Evolutionary conservation across 257 asterid species (phyloP).

Genomic region (Eustoma russellianum): DNA sequence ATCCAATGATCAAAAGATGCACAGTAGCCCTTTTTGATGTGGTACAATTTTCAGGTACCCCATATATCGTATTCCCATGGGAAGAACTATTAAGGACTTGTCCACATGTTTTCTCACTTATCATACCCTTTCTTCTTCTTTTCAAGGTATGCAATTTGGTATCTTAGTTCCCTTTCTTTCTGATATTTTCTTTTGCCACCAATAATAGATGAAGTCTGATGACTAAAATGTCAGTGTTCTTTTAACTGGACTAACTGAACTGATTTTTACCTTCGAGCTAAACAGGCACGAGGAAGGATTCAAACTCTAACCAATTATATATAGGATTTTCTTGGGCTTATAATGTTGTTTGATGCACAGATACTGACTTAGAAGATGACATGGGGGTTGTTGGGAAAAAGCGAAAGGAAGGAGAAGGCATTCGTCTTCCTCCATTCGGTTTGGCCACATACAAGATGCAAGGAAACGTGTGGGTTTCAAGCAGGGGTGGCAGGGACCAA

Average conservation of each 20-base stretch:
- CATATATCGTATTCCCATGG: constrained; percentile 67
- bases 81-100: constrained; percentile 45
- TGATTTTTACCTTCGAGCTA: not conserved
- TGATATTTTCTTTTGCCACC: not conserved
- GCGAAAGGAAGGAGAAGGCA: constrained; percentile 9
- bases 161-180: too few relatives aligned
- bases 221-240: not conserved
- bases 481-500: constrained; percentile 23
- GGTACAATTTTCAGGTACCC: constrained; percentile 48
- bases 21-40: too few relatives aligned
- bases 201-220: not conserved
- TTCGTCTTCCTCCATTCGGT: constrained; percentile 69
- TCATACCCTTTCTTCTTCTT: constrained; percentile 74
- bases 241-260: too few relatives aligned
- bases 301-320: not conserved
- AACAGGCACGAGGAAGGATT: not conserved
- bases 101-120: constrained; percentile 70
- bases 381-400: not conserved
- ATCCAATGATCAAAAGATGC: not conserved
- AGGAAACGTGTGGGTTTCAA: constrained; percentile 54
- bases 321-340: not conserved
- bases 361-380: constrained; percentile 2
- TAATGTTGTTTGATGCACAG: not conserved
- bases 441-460: constrained; percentile 63
- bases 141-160: constrained; percentile 41